Evolutionary conservation across 2,329 filamentous ascomycete species (phyloP).

Genomic region (Tolypocladium ovalisporum): DNA sequence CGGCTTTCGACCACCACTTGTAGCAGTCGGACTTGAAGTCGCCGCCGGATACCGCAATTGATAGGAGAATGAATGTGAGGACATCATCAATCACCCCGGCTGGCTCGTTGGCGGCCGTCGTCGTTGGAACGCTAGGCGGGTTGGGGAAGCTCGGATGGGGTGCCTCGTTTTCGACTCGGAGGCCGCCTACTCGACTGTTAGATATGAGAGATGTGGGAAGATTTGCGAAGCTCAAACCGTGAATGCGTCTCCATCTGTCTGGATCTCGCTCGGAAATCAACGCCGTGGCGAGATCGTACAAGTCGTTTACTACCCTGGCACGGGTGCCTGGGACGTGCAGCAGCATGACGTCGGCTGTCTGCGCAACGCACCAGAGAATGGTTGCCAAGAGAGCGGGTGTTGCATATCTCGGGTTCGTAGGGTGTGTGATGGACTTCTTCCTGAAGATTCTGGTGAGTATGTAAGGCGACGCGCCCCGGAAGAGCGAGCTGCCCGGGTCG

Average conservation of each 20-base stretch:
- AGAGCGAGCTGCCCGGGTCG: slow-evolving; percentile 30
- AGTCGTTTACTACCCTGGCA: slow-evolving; percentile 24
- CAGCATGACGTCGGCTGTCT: slow-evolving; percentile 33
- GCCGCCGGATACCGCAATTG: slow-evolving; percentile 33
- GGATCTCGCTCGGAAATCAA: slow-evolving; percentile 22
- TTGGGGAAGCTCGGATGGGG: slow-evolving; percentile 12
- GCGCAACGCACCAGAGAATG: slow-evolving; percentile 36
- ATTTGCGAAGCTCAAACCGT: slow-evolving; percentile 12
- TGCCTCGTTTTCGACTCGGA: slow-evolving; percentile 20
- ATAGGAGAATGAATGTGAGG: slow-evolving; percentile 31
- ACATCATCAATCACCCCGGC: slow-evolving; percentile 28
- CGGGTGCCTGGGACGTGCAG: slow-evolving; percentile 29
- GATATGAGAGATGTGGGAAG: not conserved
- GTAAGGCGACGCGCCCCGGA: slow-evolving; percentile 34
- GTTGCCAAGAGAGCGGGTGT: slow-evolving; percentile 33
- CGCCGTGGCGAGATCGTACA: slow-evolving; percentile 23
- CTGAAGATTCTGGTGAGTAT: slow-evolving; percentile 34
- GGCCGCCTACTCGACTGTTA: slow-evolving; percentile 13
- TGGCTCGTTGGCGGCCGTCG: slow-evolving; percentile 22
- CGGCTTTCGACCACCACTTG: slow-evolving; percentile 35
- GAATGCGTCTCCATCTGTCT: slow-evolving; percentile 24
- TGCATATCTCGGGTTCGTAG: slow-evolving; percentile 25
- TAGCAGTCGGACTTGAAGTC: slow-evolving; percentile 37
- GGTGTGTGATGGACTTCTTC: slow-evolving; percentile 29
- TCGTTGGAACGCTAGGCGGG: slow-evolving; percentile 13